phyloP scores from a whole-genome alignment of 2,329 filamentous ascomycete genomes.

The Colletotrichum destructivum region DNA sequence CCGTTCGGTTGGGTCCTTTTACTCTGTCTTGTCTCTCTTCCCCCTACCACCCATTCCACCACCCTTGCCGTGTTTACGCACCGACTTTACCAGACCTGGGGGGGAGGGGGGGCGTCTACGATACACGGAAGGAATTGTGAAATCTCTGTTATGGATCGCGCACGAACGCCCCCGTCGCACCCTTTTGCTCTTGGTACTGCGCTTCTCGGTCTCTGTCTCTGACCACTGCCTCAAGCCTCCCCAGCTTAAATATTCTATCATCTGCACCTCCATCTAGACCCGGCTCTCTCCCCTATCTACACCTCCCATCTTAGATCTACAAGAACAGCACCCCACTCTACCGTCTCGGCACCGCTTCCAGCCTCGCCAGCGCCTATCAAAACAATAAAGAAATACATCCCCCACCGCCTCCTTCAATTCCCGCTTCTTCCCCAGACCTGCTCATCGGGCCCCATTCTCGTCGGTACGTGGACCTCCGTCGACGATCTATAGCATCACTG shows the following conservation, averaged over 20 bases:
- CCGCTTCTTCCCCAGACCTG: constrained; percentile 17
- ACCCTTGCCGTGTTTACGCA: constrained; percentile 41
- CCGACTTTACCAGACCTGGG: constrained; percentile 36
- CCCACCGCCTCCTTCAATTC: constrained; percentile 11
- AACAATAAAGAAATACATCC: constrained; percentile 1
- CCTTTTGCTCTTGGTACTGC: constrained; percentile 20
- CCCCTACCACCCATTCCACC: constrained; percentile 29
- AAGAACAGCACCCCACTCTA: constrained; percentile 15
- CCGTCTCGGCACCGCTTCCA: constrained; percentile 21
- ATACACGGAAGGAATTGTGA: constrained; percentile 41
- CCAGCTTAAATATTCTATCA: constrained; percentile 36
- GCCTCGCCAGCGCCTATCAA: constrained; percentile 17
- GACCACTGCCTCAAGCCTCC: constrained; percentile 9
- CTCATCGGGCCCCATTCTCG: not conserved
- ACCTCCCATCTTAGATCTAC: constrained; percentile 5
- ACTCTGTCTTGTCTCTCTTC: not conserved
- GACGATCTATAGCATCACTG: not conserved
- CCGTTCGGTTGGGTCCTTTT: constrained; percentile 41
- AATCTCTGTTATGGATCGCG: constrained; percentile 42
- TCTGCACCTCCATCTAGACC: constrained; percentile 28
- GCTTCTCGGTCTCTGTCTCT: constrained; percentile 1
- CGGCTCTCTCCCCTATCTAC: constrained; percentile 10
- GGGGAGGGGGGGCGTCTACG: constrained; percentile 9
- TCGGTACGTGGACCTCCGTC: constrained; percentile 22
- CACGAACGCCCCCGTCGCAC: constrained; percentile 33